Base-by-base conservation (phyloP, 345 rosid species). In the Psidium friedrichsthalianum region DNA sequence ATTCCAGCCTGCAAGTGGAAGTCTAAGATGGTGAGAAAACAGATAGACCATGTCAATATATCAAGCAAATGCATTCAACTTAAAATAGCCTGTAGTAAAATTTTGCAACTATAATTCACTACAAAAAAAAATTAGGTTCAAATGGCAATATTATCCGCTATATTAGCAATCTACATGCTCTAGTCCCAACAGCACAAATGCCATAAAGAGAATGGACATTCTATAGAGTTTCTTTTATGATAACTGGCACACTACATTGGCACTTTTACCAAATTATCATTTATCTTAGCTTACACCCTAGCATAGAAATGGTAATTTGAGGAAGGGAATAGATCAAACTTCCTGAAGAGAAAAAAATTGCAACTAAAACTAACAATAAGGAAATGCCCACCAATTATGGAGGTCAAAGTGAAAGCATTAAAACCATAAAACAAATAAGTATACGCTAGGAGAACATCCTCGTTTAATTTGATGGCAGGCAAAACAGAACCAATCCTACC, bases 1-100 rank as follows among this genome's bases (percentile, higher is more conserved):
- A 97, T 97, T 87, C 99, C 99, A 85, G 99, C 95, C 98, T 97
- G 91, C 74, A 82, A 53, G 29, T 29, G 44, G 44, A 82, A 54
- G 59, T 52, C 58, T 36, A 27, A 82, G 84, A 82, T 52, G 40
- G 53, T 44, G 25, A 82, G 54, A 27, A 22, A 29, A 55, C 32
- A 52, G 14, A 82, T n/a, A 20, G 25, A 82, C 49, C 44, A 52
- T 36, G 59, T 18, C 13, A 82, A 25, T 32, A 29, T 22, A 22
- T 82, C 42, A 36, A 47, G 36, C 83, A 82, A 82, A 21, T 51
- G 83, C 36, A 69, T 69, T 69, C 78, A 32, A 69, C 25, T 69
- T 36, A 69, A 69, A 18, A 32, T 32, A 32, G 40, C 74, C 40
- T 13, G 74, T 6, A 27, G 36, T 27, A 27, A 59, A 27, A 27